Evolutionary conservation across 2,329 filamentous ascomycete species (phyloP).

Genomic region (Colletotrichum abscissum): DNA sequence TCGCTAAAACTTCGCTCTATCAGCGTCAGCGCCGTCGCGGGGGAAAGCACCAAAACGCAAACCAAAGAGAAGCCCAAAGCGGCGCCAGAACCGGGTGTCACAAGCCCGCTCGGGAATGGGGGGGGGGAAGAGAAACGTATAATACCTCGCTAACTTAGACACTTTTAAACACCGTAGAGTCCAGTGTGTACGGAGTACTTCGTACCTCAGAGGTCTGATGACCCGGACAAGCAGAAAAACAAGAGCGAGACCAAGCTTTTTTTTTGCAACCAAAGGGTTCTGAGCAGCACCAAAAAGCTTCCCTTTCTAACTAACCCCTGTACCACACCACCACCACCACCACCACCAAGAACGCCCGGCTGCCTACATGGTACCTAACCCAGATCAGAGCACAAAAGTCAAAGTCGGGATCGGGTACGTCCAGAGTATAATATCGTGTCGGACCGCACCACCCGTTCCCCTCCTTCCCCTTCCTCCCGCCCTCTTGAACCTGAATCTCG

Average conservation of each 20-base stretch:
- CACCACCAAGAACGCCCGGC: neutral
- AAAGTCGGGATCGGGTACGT: neutral
- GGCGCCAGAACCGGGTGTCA: neutral
- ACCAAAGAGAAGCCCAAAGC: neutral
- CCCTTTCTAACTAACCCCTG: neutral
- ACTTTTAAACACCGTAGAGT: too few species aligned
- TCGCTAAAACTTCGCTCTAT: neutral
- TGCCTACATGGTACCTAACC: neutral
- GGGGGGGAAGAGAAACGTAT: too few species aligned
- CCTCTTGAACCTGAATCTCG: neutral
- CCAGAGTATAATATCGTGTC: constrained; percentile 10
- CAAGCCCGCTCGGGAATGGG: neutral
- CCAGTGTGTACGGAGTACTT: too few species aligned
- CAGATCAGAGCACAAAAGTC: too few species aligned
- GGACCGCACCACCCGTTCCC: neutral
- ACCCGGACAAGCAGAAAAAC: neutral
- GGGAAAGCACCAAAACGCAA: neutral
- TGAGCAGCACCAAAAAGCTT: neutral
- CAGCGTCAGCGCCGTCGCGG: neutral
- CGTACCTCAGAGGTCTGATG: neutral
- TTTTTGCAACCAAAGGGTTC: neutral
- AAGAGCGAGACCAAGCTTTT: neutral
- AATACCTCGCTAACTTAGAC: too few species aligned
- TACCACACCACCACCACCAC: neutral
- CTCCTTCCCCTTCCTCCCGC: neutral